Evolutionary conservation across 805 yeast species (phyloP).

Genomic region (Ogataea haglerorum): DNA sequence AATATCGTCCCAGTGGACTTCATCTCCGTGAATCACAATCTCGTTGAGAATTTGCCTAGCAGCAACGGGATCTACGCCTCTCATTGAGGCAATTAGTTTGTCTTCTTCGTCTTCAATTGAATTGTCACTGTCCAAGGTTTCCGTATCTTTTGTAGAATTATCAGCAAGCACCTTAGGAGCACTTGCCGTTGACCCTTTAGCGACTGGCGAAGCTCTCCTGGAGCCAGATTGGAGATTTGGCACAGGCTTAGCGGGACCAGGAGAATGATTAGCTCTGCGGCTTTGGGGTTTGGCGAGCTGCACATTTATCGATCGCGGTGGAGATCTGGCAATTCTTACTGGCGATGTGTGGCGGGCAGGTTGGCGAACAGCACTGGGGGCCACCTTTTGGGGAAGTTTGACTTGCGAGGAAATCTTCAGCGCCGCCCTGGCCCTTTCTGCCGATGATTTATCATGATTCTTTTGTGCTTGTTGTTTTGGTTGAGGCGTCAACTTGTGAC

Average conservation of each 20-base stretch:
- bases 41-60: constrained; percentile 86
- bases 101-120: constrained; percentile 27
- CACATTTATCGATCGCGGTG: constrained; percentile 10
- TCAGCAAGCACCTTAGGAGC: constrained; percentile 20
- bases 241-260: constrained; percentile 9
- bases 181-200: constrained; percentile 1
- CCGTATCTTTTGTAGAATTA: constrained; percentile 28
- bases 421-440: constrained; percentile 33
- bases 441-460: constrained; percentile 19
- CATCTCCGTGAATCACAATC: constrained; percentile 85
- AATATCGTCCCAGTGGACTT: constrained; percentile 91
- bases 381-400: constrained; percentile 21
- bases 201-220: constrained; percentile 12
- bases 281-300: constrained; percentile 4
- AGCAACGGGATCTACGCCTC: constrained; percentile 75
- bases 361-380: constrained; percentile 11
- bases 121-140: constrained; percentile 27
- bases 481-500: constrained; percentile 7
- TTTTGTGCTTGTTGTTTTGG: constrained; percentile 4
- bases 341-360: constrained; percentile 13
- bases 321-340: constrained; percentile 11
- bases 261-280: constrained; percentile 13
- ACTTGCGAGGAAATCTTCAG: constrained; percentile 33
- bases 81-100: constrained; percentile 41
- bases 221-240: constrained; percentile 4